Base-by-base conservation (phyloP, 768 basidiomycete species). In the Rubroboletus pulcherrimus region DNA sequence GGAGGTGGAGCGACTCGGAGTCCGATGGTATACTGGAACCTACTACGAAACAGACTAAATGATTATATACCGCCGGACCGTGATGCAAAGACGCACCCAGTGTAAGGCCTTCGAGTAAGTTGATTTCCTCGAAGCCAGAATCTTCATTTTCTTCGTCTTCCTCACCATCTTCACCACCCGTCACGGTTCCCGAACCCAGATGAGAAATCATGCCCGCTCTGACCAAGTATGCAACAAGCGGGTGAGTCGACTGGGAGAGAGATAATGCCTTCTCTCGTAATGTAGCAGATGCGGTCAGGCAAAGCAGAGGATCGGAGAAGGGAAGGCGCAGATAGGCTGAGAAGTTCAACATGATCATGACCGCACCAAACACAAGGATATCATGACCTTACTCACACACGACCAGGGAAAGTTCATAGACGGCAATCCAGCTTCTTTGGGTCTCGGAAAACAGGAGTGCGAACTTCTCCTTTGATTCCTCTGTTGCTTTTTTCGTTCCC, bases 211-310 rank as follows among this genome's bases (percentile, higher is more conserved):
- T 45, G 34, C 55, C 63, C 5, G 53, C 55, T 48, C 37, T 55
- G 41, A 40, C 40, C 50, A 70, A 55, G 60, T 61, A 73, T 55
- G 52, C 57, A 19, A 67, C 58, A 29, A 82, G 62, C 1, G 71
- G 64, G 49, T 69, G 62, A 31, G 74, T 62, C 6, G 70, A 67
- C 7, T 79, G 71, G 3, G 78, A 80, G 12, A 78, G 62, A 14
- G 78, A 70, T 7, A 89, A 67, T 0, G 86, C 81, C 63, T 84
- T 89, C 24, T 95, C 91, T 47, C 93, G 82, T n/a, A 96, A 74
- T 1, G 93, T 97, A n/a, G 85, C 79, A 3, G 90, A 92, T 4
- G 86, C 78, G 0, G 93, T 97, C 30, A 97, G 71, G 63, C 88
- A 93, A 29, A 97, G 79, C 11, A 96, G 70, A 10, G 93, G 93